These are phyloP conservation scores for Perkinsela sp. DNA, from an alignment of 208 protist genomes.

Conservation along the genomic window DNA sequence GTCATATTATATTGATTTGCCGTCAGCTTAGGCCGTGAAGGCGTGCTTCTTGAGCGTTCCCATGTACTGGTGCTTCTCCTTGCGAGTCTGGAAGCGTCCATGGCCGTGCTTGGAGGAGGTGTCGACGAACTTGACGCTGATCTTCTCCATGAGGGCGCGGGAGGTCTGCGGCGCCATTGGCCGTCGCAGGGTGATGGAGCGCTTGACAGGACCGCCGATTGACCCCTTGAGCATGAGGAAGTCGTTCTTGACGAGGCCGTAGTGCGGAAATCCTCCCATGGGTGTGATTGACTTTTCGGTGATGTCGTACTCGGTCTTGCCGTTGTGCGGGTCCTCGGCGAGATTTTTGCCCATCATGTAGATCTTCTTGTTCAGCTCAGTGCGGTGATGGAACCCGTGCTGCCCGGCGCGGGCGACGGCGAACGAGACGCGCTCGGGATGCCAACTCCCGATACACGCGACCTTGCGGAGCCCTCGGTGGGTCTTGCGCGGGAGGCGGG, in stretches of 20 bases:
- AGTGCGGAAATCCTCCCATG: slow-evolving; percentile 95
- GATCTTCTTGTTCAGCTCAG: slow-evolving; percentile 98
- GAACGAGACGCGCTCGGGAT: slow-evolving; percentile 83
- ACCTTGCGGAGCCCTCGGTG: slow-evolving; percentile 95
- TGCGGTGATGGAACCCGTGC: slow-evolving; percentile 92
- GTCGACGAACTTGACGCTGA: slow-evolving; percentile 94
- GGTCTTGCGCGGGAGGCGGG: slow-evolving; percentile 90
- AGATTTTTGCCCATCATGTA: slow-evolving; percentile 79
- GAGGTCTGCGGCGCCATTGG: slow-evolving; percentile 59
- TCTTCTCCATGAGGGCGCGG: slow-evolving; percentile 62
- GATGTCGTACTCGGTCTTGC: slow-evolving; percentile 83
- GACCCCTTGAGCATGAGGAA: slow-evolving; percentile 92
- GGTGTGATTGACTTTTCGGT: slow-evolving; percentile 96
- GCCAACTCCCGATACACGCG: slow-evolving; percentile 97
- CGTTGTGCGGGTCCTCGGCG: slow-evolving; percentile 35
- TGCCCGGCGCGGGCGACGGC: slow-evolving; percentile 95
- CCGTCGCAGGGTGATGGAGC: slow-evolving; percentile 91
- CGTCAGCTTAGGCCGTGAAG: slow-evolving; percentile 6
- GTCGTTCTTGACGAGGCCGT: slow-evolving; percentile 85
- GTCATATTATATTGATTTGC: no score
- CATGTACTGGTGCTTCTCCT: slow-evolving; percentile 88
- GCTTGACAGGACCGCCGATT: slow-evolving; percentile 73
- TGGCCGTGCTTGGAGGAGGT: slow-evolving; percentile 96
- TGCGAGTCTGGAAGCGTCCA: slow-evolving; percentile 92
- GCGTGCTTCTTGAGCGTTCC: slow-evolving; percentile 75